Conservation (phyloP, 164 flowering plant species). For the Umbellularia californica region DNA sequence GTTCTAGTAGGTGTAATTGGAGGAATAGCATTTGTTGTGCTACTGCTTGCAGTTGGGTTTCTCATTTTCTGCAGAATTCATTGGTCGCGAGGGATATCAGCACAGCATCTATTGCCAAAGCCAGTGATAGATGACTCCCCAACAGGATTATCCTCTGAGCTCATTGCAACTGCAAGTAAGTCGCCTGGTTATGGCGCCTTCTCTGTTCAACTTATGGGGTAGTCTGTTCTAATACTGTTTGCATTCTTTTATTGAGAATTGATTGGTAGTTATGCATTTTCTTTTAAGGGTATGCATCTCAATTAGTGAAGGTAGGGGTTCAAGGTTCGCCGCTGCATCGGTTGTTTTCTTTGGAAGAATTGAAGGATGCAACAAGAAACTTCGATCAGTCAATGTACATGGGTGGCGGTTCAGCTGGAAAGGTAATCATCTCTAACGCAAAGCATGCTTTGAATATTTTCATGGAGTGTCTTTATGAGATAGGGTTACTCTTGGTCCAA, state of each 20-base stretch:
- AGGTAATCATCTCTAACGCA: conserved; percentile 37
- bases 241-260: background rate
- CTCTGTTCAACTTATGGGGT: background rate
- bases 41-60: conserved; percentile 36
- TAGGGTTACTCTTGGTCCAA: no score
- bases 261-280: background rate
- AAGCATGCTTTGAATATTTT: background rate
- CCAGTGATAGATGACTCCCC: conserved; percentile 36
- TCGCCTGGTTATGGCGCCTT: background rate
- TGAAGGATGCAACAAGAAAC: conserved; percentile 70
- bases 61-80: conserved; percentile 39
- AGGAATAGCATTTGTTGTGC: conserved; percentile 41
- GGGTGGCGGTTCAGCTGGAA: conserved; percentile 74
- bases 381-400: conserved; percentile 51
- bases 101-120: conserved; percentile 44
- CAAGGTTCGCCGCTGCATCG: conserved; percentile 57
- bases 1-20: conserved; percentile 39
- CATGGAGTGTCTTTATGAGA: no score
- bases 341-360: conserved; percentile 57
- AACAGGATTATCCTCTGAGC: conserved; percentile 52
- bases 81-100: conserved; percentile 24
- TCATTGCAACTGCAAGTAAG: conserved; percentile 89
- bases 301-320: conserved; percentile 57
- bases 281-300: conserved; percentile 67
- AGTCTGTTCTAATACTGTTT: background rate